These are phyloP conservation scores for Vigna mungo DNA, from an alignment of 306 rosid genomes.

Conservation along the genomic window DNA sequence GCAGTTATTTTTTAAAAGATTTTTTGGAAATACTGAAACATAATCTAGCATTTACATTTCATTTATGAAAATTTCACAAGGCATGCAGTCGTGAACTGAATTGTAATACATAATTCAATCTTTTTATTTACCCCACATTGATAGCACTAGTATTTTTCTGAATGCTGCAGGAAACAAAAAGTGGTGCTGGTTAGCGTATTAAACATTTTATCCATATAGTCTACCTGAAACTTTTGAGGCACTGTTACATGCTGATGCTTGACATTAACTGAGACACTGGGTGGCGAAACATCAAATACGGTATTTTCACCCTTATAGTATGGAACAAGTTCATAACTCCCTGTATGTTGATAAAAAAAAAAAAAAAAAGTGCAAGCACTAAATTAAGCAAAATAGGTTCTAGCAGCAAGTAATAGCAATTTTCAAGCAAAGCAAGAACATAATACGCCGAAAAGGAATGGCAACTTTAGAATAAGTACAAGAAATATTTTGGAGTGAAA, in stretches of 20 bases:
- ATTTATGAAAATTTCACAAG: conserved; percentile 12
- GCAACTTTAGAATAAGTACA: conserved; percentile 20
- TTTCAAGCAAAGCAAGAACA: conserved; percentile 39
- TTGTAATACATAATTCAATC: not conserved
- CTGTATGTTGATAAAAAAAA: conserved; percentile 54
- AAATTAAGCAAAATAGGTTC: conserved; percentile 37
- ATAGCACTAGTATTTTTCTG: conserved; percentile 4
- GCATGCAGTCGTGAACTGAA: conserved; percentile 6
- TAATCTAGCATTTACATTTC: conserved; percentile 29
- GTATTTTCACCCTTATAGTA: conserved; percentile 98
- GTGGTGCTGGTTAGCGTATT: conserved; percentile 5
- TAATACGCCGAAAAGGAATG: conserved; percentile 33
- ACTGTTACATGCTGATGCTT: conserved; percentile 83
- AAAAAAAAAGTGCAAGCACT: conserved; percentile 26
- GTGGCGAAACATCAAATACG: conserved; percentile 93
- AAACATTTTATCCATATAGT: conserved; percentile 36
- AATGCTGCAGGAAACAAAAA: conserved; percentile 38
- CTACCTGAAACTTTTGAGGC: conserved; percentile 91
- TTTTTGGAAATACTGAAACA: conserved; percentile 14
- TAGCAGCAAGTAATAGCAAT: conserved; percentile 41
- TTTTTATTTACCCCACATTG: conserved; percentile 13
- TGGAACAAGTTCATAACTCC: conserved; percentile 85
- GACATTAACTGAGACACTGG: conserved; percentile 70
- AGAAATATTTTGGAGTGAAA: conserved; percentile 3
- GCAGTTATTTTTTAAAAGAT: not conserved